phyloP scores from a whole-genome alignment of 2,329 filamentous ascomycete genomes.

The Ceratocystis diversiconidia region DNA sequence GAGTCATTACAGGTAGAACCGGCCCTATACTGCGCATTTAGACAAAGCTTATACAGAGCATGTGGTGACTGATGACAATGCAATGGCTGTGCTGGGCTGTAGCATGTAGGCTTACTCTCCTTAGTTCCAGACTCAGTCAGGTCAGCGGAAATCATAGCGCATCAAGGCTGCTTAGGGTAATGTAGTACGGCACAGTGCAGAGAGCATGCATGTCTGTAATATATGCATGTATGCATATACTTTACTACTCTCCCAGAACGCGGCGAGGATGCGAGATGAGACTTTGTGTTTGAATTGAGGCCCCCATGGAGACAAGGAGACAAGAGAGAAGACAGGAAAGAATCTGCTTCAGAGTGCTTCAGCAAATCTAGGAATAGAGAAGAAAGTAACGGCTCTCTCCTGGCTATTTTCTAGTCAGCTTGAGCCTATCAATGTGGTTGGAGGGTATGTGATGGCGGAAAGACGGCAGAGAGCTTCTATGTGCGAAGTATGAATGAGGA shows the following conservation, averaged over 20 bases:
- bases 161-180: neutral
- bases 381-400: too few relatives aligned
- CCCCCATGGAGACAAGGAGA: neutral
- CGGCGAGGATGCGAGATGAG: neutral
- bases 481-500: too few relatives aligned
- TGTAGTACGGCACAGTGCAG: constrained; percentile 4
- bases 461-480: too few relatives aligned
- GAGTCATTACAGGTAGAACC: too few relatives aligned
- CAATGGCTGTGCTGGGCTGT: too few relatives aligned
- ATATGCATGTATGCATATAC: neutral
- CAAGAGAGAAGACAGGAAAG: neutral
- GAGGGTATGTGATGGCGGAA: neutral
- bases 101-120: neutral
- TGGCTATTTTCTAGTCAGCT: neutral
- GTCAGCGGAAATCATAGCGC: neutral
- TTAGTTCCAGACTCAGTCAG: neutral
- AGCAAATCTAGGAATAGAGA: too few relatives aligned
- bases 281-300: neutral
- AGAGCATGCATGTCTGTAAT: neutral
- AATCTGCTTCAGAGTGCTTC: too few relatives aligned
- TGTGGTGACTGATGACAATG: too few relatives aligned
- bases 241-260: neutral
- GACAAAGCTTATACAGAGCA: too few relatives aligned
- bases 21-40: too few relatives aligned
- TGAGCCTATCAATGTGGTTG: neutral